phyloP scores from a whole-genome alignment of 305 asterid species.

The Fraxinus nigra region DNA sequence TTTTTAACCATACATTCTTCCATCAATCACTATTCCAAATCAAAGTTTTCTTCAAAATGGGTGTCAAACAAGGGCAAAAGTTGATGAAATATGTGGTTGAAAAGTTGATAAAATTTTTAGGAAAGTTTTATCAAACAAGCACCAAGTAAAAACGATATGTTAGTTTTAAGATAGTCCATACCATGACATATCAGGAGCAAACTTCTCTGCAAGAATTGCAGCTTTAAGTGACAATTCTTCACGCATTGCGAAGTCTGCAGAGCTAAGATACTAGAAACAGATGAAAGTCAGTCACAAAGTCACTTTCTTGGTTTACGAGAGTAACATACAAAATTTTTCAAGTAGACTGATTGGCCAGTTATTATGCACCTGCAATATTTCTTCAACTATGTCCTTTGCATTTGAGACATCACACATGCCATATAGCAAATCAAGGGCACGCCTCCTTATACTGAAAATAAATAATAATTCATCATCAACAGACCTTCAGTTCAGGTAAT shows the following conservation, averaged over 20 bases:
- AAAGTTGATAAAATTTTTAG: background rate
- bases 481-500: background rate
- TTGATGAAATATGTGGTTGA: background rate
- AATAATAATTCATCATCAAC: constrained; percentile 20
- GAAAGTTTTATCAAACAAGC: background rate
- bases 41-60: too few species aligned
- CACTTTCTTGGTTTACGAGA: constrained; percentile 6
- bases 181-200: constrained; percentile 99
- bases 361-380: constrained; percentile 73
- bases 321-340: background rate
- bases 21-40: too few species aligned
- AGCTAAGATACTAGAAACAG: constrained; percentile 75
- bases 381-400: constrained; percentile 99
- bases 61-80: background rate
- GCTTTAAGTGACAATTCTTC: constrained; percentile 91
- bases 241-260: constrained; percentile 96
- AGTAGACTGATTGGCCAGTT: background rate
- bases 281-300: constrained; percentile 28
- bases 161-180: constrained; percentile 31
- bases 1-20: too few species aligned
- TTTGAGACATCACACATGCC: constrained; percentile 99
- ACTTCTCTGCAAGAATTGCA: constrained; percentile 97
- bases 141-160: constrained; percentile 13
- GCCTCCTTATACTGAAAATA: constrained; percentile 78
- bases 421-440: constrained; percentile 97